A percentile compares a stretch with the other conserved stretches of the same genome.
Conservation (phyloP, 2,329 filamentous ascomycete species). For the Chaetomium strumarium region DNA sequence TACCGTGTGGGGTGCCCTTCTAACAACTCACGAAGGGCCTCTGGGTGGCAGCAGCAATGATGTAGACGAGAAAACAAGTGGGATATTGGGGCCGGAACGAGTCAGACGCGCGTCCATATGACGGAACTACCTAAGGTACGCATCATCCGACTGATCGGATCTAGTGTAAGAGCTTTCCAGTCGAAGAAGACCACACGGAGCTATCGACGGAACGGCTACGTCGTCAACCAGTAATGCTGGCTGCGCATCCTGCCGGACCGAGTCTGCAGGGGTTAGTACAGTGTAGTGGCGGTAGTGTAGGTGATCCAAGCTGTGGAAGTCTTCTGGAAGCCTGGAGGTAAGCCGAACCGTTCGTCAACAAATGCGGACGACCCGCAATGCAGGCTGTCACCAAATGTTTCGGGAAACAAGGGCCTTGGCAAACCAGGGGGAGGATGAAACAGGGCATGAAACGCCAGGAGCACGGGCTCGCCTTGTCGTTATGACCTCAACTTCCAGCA, state of each 20-base stretch:
- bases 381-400: not conserved
- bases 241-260: not conserved
- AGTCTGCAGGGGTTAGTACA: not conserved
- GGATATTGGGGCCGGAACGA: too few relatives aligned
- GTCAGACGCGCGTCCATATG: too few relatives aligned
- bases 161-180: too few relatives aligned
- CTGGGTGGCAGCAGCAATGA: too few relatives aligned
- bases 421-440: conserved; percentile 4
- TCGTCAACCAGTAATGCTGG: too few relatives aligned
- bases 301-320: conserved; percentile 2
- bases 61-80: too few relatives aligned
- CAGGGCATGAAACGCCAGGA: not conserved
- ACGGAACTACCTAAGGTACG: too few relatives aligned
- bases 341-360: not conserved
- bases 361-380: not conserved
- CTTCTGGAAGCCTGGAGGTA: conserved; percentile 12
- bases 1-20: too few relatives aligned
- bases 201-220: too few relatives aligned
- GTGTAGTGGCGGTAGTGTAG: not conserved
- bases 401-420: not conserved
- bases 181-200: too few relatives aligned
- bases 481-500: not conserved
- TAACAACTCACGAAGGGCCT: too few relatives aligned
- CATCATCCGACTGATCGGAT: too few relatives aligned
- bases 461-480: not conserved